Percentiles rank a stretch among this genome's conserved stretches.
Evolutionary conservation across 768 basidiomycete genomes (phyloP).

Genomic region (Piloderma croceum): DNA sequence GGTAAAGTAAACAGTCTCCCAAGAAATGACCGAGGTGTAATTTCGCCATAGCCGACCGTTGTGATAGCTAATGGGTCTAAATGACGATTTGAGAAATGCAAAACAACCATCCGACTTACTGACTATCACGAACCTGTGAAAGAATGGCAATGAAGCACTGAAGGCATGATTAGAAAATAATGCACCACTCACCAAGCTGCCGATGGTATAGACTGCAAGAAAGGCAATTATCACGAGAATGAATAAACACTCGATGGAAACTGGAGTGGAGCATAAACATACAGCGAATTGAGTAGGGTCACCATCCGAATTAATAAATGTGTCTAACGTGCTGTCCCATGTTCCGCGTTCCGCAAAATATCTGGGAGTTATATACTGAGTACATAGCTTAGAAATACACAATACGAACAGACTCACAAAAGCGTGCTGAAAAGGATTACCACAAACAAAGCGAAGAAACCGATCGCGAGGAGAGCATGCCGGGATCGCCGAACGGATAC

Average conservation of each 20-base stretch:
- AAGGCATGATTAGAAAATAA: slow-evolving; percentile 6
- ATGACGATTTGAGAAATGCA: background rate
- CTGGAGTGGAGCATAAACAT: no score
- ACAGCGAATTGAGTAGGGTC: slow-evolving; percentile 77
- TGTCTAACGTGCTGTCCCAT: slow-evolving; percentile 77
- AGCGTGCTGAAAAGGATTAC: slow-evolving; percentile 85
- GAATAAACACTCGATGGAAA: background rate
- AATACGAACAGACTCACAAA: slow-evolving; percentile 41
- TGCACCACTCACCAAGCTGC: slow-evolving; percentile 69
- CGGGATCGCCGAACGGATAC: slow-evolving; percentile 80
- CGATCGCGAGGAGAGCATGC: slow-evolving; percentile 80
- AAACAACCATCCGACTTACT: slow-evolving; percentile 45
- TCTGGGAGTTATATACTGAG: slow-evolving; percentile 27
- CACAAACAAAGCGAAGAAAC: slow-evolving; percentile 86
- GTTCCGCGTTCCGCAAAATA: slow-evolving; percentile 89
- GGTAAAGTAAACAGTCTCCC: slow-evolving; percentile 83
- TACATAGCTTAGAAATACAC: background rate
- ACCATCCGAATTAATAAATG: slow-evolving; percentile 81
- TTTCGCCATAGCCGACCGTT: slow-evolving; percentile 89
- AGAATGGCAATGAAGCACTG: slow-evolving; percentile 1
- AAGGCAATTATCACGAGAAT: background rate
- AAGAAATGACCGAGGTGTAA: slow-evolving; percentile 82
- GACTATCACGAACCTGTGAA: slow-evolving; percentile 62
- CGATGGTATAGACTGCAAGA: slow-evolving; percentile 56
- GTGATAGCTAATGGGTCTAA: slow-evolving; percentile 56